These are phyloP conservation scores for Zoysia japonica DNA, from an alignment of 176 grass and related monocot species.

Conservation along the genomic window DNA sequence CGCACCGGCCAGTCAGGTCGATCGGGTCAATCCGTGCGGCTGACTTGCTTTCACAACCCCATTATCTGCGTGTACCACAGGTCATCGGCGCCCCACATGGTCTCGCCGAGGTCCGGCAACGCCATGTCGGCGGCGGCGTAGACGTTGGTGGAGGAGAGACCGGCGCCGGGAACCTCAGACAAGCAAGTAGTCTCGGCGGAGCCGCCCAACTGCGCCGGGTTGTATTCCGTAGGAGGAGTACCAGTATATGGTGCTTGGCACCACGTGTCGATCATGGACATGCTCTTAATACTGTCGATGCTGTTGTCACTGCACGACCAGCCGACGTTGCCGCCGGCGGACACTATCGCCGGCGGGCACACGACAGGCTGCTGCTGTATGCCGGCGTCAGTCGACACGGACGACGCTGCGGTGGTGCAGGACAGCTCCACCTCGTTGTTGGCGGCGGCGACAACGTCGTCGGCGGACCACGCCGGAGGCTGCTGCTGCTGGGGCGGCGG, in stretches of 20 bases:
- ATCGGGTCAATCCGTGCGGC: conserved; percentile 9
- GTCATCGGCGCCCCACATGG: conserved; percentile 63
- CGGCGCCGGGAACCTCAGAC: conserved; percentile 40
- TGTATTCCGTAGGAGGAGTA: no score
- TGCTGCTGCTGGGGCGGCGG: background rate
- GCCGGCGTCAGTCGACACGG: conserved; percentile 34
- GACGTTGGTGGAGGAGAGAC: conserved; percentile 4
- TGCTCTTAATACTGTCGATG: background rate
- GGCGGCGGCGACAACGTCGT: conserved; percentile 9
- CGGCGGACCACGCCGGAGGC: conserved; percentile 4
- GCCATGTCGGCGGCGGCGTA: conserved; percentile 30
- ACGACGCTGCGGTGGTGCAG: conserved; percentile 47
- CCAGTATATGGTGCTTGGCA: conserved; percentile 13
- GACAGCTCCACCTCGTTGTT: conserved; percentile 41
- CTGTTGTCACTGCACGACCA: background rate
- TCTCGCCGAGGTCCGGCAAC: conserved; percentile 55
- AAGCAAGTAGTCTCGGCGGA: conserved; percentile 16
- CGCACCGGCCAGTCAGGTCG: background rate
- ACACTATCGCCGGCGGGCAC: background rate
- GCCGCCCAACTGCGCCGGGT: background rate
- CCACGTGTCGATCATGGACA: conserved; percentile 1
- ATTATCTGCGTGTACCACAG: conserved; percentile 57
- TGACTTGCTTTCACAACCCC: conserved; percentile 31
- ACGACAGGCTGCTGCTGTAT: conserved; percentile 2
- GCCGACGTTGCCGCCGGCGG: background rate